These are phyloP conservation scores for Clonostachys byssicola DNA, from an alignment of 2,329 filamentous ascomycete species.

Conservation along the genomic window DNA sequence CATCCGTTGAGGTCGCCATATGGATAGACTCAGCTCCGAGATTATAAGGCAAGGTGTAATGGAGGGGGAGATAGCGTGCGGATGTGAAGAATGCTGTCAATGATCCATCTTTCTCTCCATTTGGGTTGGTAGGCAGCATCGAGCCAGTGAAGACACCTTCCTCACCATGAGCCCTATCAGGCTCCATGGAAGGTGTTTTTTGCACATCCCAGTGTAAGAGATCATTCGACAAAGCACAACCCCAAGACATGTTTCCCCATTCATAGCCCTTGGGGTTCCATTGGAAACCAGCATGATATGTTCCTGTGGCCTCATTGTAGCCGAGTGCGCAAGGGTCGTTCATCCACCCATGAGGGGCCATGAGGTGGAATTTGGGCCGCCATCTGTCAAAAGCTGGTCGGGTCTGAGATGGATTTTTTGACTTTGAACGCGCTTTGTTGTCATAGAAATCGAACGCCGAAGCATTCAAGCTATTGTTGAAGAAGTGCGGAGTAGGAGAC, in stretches of 20 bases:
- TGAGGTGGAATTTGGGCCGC: slow-evolving; percentile 7
- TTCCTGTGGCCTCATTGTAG: slow-evolving; percentile 39
- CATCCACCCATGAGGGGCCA: slow-evolving; percentile 17
- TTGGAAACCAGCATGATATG: slow-evolving; percentile 50
- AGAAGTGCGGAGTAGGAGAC: too few relatives aligned
- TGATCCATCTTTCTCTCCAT: slow-evolving; percentile 25
- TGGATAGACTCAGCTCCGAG: slow-evolving; percentile 33
- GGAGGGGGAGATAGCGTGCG: slow-evolving; percentile 22
- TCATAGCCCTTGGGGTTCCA: slow-evolving; percentile 31
- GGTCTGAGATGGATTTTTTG: too few relatives aligned
- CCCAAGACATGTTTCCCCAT: slow-evolving; percentile 39
- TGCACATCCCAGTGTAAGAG: slow-evolving; percentile 30
- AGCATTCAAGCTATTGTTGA: too few relatives aligned
- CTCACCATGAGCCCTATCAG: slow-evolving; percentile 36
- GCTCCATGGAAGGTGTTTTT: slow-evolving; percentile 27
- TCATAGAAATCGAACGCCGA: too few relatives aligned
- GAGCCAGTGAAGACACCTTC: slow-evolving; percentile 49
- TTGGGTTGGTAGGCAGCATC: slow-evolving; percentile 38
- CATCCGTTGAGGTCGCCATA: slow-evolving; percentile 29
- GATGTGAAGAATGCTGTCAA: slow-evolving; percentile 27
- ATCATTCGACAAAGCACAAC: slow-evolving; percentile 40
- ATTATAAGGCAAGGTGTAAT: slow-evolving; percentile 30
- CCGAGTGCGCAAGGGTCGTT: slow-evolving; percentile 44
- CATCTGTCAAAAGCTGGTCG: too few relatives aligned
- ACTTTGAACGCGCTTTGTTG: too few relatives aligned